phyloP scores from a whole-genome alignment of 768 basidiomycete genomes.

The Stropharia rugosoannulata region DNA sequence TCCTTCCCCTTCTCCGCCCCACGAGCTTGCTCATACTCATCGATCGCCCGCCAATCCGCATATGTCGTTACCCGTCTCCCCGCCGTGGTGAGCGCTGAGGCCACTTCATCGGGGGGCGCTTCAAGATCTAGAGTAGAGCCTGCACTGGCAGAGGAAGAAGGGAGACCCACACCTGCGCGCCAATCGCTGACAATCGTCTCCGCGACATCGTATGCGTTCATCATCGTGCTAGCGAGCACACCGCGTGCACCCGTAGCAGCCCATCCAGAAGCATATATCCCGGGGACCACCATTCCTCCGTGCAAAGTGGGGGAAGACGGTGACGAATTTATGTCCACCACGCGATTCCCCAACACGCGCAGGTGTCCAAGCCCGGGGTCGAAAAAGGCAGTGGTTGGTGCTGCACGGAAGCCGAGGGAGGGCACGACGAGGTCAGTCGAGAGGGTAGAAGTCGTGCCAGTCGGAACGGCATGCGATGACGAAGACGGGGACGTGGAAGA shows the following conservation, averaged over 20 bases:
- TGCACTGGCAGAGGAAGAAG: slow-evolving; percentile 29
- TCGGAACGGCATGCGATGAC: slow-evolving; percentile 45
- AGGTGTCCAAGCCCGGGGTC: slow-evolving; percentile 57
- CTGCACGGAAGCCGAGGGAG: slow-evolving; percentile 82
- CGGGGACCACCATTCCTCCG: slow-evolving; percentile 38
- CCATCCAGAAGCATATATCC: slow-evolving; percentile 95
- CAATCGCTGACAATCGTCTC: slow-evolving; percentile 67
- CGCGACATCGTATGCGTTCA: slow-evolving; percentile 82
- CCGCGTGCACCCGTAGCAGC: slow-evolving; percentile 88
- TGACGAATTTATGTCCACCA: slow-evolving; percentile 28
- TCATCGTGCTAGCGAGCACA: slow-evolving; percentile 91
- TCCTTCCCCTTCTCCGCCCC: slow-evolving; percentile 65
- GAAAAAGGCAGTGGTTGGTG: slow-evolving; percentile 58
- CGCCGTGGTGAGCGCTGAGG: slow-evolving; percentile 29
- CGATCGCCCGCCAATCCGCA: slow-evolving; percentile 71
- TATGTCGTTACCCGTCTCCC: slow-evolving; percentile 56
- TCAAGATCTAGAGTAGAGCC: slow-evolving; percentile 39
- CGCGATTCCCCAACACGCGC: slow-evolving; percentile 49
- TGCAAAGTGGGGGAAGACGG: slow-evolving; percentile 8
- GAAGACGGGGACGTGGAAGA: background rate
- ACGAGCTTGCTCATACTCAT: slow-evolving; percentile 65
- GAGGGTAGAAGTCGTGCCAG: slow-evolving; percentile 49
- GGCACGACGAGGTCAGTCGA: slow-evolving; percentile 81
- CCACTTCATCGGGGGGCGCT: slow-evolving; percentile 46
- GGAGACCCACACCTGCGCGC: background rate